phyloP scores from a whole-genome alignment of 306 rosid species.

The Styphnolobium japonicum region DNA sequence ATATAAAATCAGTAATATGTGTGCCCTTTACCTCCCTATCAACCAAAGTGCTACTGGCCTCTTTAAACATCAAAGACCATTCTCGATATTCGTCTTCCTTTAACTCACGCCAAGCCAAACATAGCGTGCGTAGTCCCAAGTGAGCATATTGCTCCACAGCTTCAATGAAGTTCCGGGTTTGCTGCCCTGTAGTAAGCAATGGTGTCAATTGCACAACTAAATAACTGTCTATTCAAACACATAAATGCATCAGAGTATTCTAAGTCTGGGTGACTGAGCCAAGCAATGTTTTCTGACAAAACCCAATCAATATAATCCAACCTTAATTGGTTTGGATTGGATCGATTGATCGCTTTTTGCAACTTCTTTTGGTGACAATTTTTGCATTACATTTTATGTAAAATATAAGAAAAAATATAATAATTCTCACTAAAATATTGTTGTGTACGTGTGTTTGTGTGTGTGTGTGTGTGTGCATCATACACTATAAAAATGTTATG shows the following conservation, averaged over 20 bases:
- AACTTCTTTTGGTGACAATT: neutral
- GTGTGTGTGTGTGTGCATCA: too few relatives aligned
- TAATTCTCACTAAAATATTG: too few relatives aligned
- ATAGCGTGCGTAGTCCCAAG: slow-evolving; percentile 85
- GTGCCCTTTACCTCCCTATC: slow-evolving; percentile 82
- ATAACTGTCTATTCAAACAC: neutral
- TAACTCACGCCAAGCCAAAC: slow-evolving; percentile 92
- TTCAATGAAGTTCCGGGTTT: slow-evolving; percentile 80
- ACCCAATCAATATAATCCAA: neutral
- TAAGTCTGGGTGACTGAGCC: neutral
- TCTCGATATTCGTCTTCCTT: slow-evolving; percentile 78
- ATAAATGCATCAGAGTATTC: neutral
- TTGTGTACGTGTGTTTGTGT: too few relatives aligned
- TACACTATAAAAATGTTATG: too few relatives aligned
- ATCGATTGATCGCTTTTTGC: neutral
- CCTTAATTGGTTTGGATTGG: neutral
- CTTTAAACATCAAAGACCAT: slow-evolving; percentile 92
- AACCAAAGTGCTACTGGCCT: slow-evolving; percentile 91
- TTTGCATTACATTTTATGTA: slow-evolving; percentile 4
- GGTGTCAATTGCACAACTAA: slow-evolving; percentile 2
- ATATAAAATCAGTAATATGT: slow-evolving; percentile 25
- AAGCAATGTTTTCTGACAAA: slow-evolving; percentile 8
- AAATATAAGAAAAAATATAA: neutral
- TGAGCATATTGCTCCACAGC: slow-evolving; percentile 96
- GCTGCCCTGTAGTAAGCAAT: slow-evolving; percentile 67